phyloP scores from a whole-genome alignment of 257 asterid species.

The Penstemon eatonii region DNA sequence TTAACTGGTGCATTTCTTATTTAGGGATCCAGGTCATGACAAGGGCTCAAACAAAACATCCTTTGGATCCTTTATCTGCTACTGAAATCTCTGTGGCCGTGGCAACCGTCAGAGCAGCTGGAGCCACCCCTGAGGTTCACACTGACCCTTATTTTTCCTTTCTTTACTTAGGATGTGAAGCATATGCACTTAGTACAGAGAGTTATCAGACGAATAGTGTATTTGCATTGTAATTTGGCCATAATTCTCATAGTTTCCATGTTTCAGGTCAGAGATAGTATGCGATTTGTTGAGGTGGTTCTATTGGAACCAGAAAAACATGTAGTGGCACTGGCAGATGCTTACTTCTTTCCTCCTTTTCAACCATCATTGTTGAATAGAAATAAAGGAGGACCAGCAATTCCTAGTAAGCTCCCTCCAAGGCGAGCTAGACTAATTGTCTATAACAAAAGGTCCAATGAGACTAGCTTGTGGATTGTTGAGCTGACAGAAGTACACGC shows the following conservation, averaged over 20 bases:
- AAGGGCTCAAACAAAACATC: conserved; percentile 85
- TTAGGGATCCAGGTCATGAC: conserved; percentile 60
- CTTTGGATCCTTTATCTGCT: conserved; percentile 91
- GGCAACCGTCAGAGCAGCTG: conserved; percentile 94
- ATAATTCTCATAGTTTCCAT: conserved; percentile 13
- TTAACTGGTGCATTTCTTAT: conserved; percentile 23
- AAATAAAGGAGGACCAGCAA: conserved; percentile 74
- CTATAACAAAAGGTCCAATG: conserved; percentile 84
- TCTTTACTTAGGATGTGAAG: not conserved
- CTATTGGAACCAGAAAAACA: conserved; percentile 85
- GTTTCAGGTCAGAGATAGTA: conserved; percentile 88
- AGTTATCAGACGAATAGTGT: not conserved
- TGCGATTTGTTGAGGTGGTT: conserved; percentile 89
- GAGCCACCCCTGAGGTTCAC: conserved; percentile 94
- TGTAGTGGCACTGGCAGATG: conserved; percentile 92
- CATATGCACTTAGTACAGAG: not conserved
- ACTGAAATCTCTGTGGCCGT: conserved; percentile 92
- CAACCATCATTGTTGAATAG: conserved; percentile 83
- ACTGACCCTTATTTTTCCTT: too few relatives aligned
- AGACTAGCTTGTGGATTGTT: conserved; percentile 90
- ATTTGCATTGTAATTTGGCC: conserved; percentile 4
- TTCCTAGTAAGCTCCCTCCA: conserved; percentile 88
- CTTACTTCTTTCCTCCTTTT: conserved; percentile 94
- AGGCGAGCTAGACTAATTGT: conserved; percentile 86
- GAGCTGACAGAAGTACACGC: conserved; percentile 94